Evolutionary conservation across 1,139 yeast genomes (phyloP).

Genomic region (Sugiyamaella castrensis): DNA sequence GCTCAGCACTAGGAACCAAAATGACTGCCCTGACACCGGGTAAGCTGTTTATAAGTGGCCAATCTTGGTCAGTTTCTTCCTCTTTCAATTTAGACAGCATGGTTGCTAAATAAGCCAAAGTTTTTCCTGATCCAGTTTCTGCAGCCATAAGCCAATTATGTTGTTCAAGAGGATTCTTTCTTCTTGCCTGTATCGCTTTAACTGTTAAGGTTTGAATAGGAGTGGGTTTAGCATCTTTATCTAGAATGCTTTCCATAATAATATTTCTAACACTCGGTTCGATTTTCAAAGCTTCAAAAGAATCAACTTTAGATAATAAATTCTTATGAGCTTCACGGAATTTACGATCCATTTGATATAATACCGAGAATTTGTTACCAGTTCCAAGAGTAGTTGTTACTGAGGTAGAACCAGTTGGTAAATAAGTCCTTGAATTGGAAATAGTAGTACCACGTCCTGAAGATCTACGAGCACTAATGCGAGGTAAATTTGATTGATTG

Average conservation of each 20-base stretch:
- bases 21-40: constrained; percentile 60
- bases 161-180: constrained; percentile 38
- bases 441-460: background rate
- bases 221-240: constrained; percentile 46
- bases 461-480: background rate
- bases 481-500: background rate
- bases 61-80: constrained; percentile 28
- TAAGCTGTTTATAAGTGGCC: constrained; percentile 30
- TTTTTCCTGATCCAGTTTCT: constrained; percentile 95
- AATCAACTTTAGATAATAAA: constrained; percentile 49
- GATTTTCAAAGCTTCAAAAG: constrained; percentile 63
- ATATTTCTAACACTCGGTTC: constrained; percentile 66
- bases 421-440: background rate
- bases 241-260: constrained; percentile 40
- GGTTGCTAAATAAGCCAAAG: constrained; percentile 85
- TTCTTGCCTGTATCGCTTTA: constrained; percentile 44
- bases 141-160: constrained; percentile 83
- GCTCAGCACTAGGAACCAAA: constrained; percentile 83
- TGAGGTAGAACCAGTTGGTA: constrained; percentile 16
- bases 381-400: constrained; percentile 14
- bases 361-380: constrained; percentile 33
- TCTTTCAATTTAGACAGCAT: constrained; percentile 65
- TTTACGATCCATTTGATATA: constrained; percentile 34
- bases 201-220: constrained; percentile 61
- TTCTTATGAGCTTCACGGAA: constrained; percentile 37